Conservation (phyloP, 352 stramenopile genomes). For the Globisporangium cystogenes region DNA sequence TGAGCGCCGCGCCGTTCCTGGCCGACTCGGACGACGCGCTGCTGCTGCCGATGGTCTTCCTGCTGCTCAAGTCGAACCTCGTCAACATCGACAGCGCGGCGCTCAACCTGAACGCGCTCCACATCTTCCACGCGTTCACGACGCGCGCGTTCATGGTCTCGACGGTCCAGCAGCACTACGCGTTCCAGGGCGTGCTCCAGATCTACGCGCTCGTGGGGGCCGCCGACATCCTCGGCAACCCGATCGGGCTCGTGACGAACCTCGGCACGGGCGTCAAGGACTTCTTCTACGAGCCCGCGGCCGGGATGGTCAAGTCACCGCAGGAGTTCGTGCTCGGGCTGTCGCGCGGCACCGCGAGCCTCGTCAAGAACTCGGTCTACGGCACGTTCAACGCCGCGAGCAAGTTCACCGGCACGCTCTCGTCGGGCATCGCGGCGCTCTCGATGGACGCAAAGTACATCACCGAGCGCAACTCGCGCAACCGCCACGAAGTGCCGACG, state of each 20-base stretch:
- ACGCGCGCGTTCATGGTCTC: constrained; percentile 63
- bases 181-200: constrained; percentile 68
- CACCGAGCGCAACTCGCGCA: constrained; percentile 66
- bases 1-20: constrained; percentile 34
- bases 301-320: constrained; percentile 82
- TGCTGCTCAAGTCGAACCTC: constrained; percentile 58
- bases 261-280: constrained; percentile 85
- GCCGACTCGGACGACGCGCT: constrained; percentile 30
- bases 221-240: constrained; percentile 86
- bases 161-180: constrained; percentile 79
- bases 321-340: constrained; percentile 88
- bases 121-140: constrained; percentile 78
- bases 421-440: constrained; percentile 83
- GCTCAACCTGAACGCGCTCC: constrained; percentile 77
- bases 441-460: constrained; percentile 90
- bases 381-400: constrained; percentile 92
- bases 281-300: constrained; percentile 89
- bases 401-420: constrained; percentile 92
- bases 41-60: constrained; percentile 48
- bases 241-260: constrained; percentile 86
- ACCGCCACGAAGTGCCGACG: constrained; percentile 76
- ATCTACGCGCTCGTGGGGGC: constrained; percentile 72
- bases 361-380: constrained; percentile 89
- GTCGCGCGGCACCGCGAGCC: constrained; percentile 82
- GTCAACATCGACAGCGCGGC: constrained; percentile 77